These are phyloP conservation scores for Erodium trifolium DNA, from an alignment of 441 rosid genomes.

Conservation along the genomic window DNA sequence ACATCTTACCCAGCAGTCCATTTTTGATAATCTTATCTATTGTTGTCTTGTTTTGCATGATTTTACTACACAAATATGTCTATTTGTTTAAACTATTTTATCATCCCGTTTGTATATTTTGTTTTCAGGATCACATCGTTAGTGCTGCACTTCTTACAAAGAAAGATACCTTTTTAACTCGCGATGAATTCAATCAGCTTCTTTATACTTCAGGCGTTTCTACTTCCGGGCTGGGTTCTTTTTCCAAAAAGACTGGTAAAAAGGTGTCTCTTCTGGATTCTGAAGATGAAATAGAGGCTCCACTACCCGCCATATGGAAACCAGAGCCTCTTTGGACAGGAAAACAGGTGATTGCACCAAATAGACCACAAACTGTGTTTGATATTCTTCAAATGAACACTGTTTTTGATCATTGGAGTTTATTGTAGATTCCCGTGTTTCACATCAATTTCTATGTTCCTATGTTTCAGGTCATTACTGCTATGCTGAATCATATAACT, in stretches of 20 bases:
- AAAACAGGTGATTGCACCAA: conserved; percentile 57
- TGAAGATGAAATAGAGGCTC: conserved; percentile 42
- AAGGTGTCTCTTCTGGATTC: conserved; percentile 48
- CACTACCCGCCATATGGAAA: conserved; percentile 70
- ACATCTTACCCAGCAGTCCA: conserved; percentile 10
- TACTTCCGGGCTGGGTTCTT: conserved; percentile 35
- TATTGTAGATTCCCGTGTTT: neutral
- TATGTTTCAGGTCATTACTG: conserved; percentile 43
- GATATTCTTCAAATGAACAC: neutral
- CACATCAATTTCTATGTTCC: neutral
- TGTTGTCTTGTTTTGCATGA: conserved; percentile 15
- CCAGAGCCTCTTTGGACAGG: conserved; percentile 97
- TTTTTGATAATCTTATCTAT: conserved; percentile 12
- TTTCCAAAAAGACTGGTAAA: conserved; percentile 49
- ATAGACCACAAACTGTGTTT: neutral
- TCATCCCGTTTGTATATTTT: conserved; percentile 16
- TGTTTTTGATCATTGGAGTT: neutral
- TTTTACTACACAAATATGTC: conserved; percentile 7
- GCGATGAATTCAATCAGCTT: conserved; percentile 68
- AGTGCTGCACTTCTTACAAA: conserved; percentile 87
- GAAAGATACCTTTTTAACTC: conserved; percentile 78
- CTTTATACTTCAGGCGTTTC: conserved; percentile 80
- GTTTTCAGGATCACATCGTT: conserved; percentile 80
- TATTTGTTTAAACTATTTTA: conserved; percentile 3
- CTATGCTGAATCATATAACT: conserved; percentile 73